Evolutionary conservation across 208 protist genomes (phyloP).

Genomic region (Acanthamoeba royreba): DNA sequence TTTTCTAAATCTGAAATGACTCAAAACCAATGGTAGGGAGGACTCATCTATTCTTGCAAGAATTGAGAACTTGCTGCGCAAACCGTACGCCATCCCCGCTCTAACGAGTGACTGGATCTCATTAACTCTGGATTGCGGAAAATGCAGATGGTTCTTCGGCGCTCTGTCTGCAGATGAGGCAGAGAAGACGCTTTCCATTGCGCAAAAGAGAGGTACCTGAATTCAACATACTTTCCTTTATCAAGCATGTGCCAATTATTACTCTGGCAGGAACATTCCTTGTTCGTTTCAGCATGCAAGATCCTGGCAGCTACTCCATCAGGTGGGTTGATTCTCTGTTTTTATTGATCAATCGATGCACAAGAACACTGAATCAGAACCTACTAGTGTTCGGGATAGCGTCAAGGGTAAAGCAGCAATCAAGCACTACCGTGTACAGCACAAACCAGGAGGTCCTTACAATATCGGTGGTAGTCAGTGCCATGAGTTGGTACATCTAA

Average conservation of each 20-base stretch:
- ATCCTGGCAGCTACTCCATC: conserved; percentile 46
- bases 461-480: neutral
- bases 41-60: neutral
- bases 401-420: neutral
- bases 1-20: too few species aligned
- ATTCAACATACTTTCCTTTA: neutral
- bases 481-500: neutral
- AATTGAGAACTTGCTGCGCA: neutral
- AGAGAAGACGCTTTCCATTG: neutral
- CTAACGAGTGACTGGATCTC: too few species aligned
- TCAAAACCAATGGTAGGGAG: neutral
- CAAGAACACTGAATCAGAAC: neutral
- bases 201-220: neutral
- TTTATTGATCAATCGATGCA: neutral
- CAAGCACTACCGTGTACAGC: conserved; percentile 31
- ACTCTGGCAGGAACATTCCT: neutral
- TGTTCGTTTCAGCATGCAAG: conserved; percentile 15
- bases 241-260: neutral
- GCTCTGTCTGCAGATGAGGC: conserved; percentile 15
- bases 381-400: neutral
- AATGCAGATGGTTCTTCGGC: conserved; percentile 39
- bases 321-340: neutral
- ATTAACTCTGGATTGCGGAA: too few species aligned
- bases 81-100: neutral
- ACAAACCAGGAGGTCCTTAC: conserved; percentile 17